phyloP scores from a whole-genome alignment of 768 basidiomycete species.

The Termitomyces sp. region DNA sequence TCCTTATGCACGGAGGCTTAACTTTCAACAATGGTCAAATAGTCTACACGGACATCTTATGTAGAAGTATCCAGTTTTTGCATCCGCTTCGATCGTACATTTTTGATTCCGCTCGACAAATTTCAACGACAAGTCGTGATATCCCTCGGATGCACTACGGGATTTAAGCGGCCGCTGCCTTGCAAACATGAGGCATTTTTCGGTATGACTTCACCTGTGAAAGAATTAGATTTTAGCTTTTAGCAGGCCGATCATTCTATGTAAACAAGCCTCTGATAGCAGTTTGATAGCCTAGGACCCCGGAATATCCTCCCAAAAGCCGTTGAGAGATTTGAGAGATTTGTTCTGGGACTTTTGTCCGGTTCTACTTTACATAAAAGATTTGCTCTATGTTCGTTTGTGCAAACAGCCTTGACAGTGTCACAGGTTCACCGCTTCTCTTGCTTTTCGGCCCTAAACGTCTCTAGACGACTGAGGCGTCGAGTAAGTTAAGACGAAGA shows the following conservation, averaged over 20 bases:
- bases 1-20: not conserved
- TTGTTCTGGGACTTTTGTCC: not conserved
- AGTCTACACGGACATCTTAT: not conserved
- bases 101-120: conserved; percentile 7
- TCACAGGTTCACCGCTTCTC: not conserved
- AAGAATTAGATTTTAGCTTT: conserved; percentile 18
- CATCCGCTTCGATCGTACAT: conserved; percentile 10
- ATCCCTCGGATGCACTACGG: not conserved
- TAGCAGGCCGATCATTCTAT: conserved; percentile 10
- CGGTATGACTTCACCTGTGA: conserved; percentile 4
- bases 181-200: not conserved
- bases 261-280: not conserved
- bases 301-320: not conserved
- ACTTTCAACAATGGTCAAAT: not conserved
- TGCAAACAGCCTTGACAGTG: not conserved
- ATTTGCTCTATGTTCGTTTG: not conserved
- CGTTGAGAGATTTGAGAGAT: not conserved
- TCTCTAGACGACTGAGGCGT: not conserved
- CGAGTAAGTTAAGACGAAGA: too few species aligned
- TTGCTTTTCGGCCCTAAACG: not conserved
- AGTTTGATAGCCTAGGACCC: not conserved
- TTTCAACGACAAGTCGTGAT: not conserved
- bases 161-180: not conserved
- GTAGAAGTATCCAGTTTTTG: conserved; percentile 2
- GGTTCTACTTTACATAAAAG: not conserved